Percentiles rank a stretch among this genome's conserved stretches.
Conservation (phyloP, 2,329 filamentous ascomycete genomes). For the Hypoxylon sp. region DNA sequence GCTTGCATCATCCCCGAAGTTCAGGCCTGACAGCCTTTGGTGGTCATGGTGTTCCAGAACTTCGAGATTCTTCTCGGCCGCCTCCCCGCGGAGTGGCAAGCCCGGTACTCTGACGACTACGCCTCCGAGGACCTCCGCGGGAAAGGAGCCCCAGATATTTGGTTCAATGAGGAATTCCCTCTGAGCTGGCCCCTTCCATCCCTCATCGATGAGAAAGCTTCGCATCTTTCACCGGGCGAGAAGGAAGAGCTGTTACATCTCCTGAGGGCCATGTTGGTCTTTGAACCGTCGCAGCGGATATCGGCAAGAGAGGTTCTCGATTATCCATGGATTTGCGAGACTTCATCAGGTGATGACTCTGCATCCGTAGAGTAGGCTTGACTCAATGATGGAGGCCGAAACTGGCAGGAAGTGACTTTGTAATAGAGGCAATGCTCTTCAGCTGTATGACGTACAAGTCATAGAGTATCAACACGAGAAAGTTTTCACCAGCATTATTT, state of each 20-base stretch:
- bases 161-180: neutral
- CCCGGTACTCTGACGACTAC: neutral
- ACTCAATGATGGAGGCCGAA: neutral
- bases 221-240: neutral
- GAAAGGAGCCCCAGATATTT: neutral
- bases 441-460: too few relatives aligned
- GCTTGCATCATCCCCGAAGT: neutral
- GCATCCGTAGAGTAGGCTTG: neutral
- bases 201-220: neutral
- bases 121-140: neutral
- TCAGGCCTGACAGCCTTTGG: neutral
- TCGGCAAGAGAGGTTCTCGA: slow-evolving; percentile 1
- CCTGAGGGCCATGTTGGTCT: neutral
- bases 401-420: neutral
- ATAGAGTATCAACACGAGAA: neutral
- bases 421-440: neutral
- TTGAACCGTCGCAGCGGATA: slow-evolving; percentile 2
- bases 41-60: neutral
- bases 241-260: slow-evolving; percentile 1
- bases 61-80: neutral
- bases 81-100: neutral
- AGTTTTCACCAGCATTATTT: neutral
- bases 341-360: neutral
- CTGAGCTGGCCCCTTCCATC: neutral
- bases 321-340: neutral